Base-by-base conservation (phyloP, 2,329 filamentous ascomycete genomes). In the Sporothrix curviconia region DNA sequence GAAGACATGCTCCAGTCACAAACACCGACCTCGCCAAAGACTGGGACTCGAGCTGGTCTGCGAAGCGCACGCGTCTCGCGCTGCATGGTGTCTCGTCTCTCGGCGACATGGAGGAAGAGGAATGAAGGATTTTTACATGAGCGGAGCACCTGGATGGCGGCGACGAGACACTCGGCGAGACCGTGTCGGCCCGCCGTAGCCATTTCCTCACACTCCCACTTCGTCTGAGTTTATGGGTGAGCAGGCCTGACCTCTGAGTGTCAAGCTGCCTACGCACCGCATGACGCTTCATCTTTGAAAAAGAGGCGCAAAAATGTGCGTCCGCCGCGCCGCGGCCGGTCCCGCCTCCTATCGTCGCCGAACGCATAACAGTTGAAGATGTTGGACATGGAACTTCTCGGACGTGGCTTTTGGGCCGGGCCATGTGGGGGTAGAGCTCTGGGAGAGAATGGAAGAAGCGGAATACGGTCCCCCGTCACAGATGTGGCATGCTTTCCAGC, bases 21-120 rank as follows among this genome's bases (percentile, higher is more conserved):
- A 44, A 77, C 79, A 24, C 72, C 44, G 74, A 76, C 32, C 71
- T 77, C 2, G 71, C 74, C 11, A 78, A 78, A 2, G 83, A 87
- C 64, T 97, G 92, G 83, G 91, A 97, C 69, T 76, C 95, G 89
- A 96, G 68, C 79, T 92, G 57, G 86, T 92, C 17, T 99, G 94
- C n/a, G 92, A 96, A 95, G 75, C 83, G 94, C 64, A 94, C 92
- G 0, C 84, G 94, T 56, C 75, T 99, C 66, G n/a, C 84, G 94
- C 60, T 96, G 94, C 70, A 99, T 99, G 94, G 92, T 99, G 22
- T 97, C 70, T 97, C 92, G 8, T 92, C 94, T 8, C 77, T 99
- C 7, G 94, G 94, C 44, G 92, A 99, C 68, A 85, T 99, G 80
- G 95, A 99, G 71, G 94, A 99, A 73, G 92, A 97, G 64, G 94